A percentile compares a stretch with the other conserved stretches of the same genome.
Evolutionary conservation across 169 alveolate species (phyloP).

Genomic region (Eimeria zaria): DNA sequence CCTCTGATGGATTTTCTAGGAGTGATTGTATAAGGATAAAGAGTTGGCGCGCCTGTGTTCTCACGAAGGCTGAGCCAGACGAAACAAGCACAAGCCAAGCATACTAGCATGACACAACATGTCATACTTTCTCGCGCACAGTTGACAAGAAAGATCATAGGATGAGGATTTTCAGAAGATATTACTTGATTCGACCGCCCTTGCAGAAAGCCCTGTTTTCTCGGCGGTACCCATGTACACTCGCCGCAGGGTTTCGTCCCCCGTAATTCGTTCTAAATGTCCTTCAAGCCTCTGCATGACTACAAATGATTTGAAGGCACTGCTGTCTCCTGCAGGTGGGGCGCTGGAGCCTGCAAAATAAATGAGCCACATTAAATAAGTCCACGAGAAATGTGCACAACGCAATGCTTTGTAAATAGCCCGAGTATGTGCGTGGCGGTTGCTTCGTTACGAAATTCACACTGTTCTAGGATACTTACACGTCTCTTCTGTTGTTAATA

Average conservation of each 20-base stretch:
- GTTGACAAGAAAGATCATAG: neutral
- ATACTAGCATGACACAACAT: neutral
- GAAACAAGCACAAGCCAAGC: neutral
- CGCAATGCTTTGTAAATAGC: neutral
- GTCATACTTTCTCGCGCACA: neutral
- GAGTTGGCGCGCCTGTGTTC: constrained; percentile 42
- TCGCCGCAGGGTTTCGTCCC: constrained; percentile 32
- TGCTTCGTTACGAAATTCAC: neutral
- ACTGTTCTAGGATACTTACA: neutral
- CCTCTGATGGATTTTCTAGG: constrained; percentile 8
- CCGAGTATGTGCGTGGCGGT: neutral
- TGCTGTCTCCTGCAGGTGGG: constrained; percentile 43
- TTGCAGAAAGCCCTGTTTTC: constrained; percentile 52
- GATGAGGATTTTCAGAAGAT: neutral
- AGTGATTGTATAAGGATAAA: constrained; percentile 16
- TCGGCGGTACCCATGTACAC: constrained; percentile 40
- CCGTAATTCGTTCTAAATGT: neutral
- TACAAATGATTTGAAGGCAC: constrained; percentile 16
- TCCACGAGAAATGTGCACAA: neutral
- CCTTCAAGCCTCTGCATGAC: constrained; percentile 44
- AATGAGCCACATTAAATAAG: neutral
- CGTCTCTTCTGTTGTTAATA: neutral
- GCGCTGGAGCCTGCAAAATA: constrained; percentile 8
- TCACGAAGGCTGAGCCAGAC: constrained; percentile 21
- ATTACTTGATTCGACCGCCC: constrained; percentile 69